These are phyloP conservation scores for Aureobasidium pullulans DNA, from an alignment of 2,329 filamentous ascomycete species.

Conservation along the genomic window DNA sequence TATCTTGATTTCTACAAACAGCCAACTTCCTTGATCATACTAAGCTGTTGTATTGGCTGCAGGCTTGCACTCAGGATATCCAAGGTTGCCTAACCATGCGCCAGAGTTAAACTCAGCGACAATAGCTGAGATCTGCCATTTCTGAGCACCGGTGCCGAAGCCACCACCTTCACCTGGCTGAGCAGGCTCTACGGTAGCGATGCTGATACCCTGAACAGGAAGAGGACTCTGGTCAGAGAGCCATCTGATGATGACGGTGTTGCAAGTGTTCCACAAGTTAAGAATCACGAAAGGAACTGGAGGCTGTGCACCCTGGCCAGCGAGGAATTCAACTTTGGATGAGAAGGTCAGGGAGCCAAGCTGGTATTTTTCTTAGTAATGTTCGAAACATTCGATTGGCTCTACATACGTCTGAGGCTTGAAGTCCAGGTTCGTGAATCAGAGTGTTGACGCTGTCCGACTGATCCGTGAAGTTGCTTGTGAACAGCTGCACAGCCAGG, in stretches of 20 bases:
- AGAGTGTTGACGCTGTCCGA: slow-evolving; percentile 28
- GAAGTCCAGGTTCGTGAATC: slow-evolving; percentile 16
- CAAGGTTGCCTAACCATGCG: slow-evolving; percentile 22
- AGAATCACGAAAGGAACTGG: slow-evolving; percentile 26
- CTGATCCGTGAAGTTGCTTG: slow-evolving; percentile 25
- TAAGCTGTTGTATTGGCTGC: neutral
- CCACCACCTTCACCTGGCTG: neutral
- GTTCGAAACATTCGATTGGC: neutral
- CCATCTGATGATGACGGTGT: slow-evolving; percentile 26
- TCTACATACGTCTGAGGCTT: neutral
- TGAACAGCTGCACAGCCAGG: slow-evolving; percentile 21
- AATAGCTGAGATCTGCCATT: slow-evolving; percentile 27
- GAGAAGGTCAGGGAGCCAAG: slow-evolving; percentile 20
- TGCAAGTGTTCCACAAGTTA: slow-evolving; percentile 23
- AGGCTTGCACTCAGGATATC: slow-evolving; percentile 1
- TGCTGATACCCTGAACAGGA: slow-evolving; percentile 18
- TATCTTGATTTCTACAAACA: no score
- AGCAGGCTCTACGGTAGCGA: slow-evolving; percentile 1
- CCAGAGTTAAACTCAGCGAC: slow-evolving; percentile 30
- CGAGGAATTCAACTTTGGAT: slow-evolving; percentile 21
- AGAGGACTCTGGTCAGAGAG: slow-evolving; percentile 22
- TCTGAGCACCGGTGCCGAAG: neutral
- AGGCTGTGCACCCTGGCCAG: slow-evolving; percentile 25
- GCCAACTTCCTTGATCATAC: no score
- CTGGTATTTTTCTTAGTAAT: neutral